Conservation (phyloP, 441 rosid genomes). For the Pelargonium citronellum region DNA sequence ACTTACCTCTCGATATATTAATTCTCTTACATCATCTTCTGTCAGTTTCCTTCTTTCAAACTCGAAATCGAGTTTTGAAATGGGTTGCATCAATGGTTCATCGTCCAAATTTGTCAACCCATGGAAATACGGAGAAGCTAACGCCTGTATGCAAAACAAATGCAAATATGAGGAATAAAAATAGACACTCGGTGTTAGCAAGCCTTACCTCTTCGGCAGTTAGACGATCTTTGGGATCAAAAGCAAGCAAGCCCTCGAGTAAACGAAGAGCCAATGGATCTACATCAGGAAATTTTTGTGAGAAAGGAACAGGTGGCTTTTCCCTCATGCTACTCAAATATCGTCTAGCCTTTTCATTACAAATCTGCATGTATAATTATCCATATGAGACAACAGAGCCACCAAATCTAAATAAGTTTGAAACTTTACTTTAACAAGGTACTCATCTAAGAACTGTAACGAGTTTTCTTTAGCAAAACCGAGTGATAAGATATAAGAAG, state of each 20-base stretch:
- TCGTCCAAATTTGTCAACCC: slow-evolving; percentile 82
- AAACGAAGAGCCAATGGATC: slow-evolving; percentile 82
- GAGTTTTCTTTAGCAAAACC: not conserved
- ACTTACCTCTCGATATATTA: slow-evolving; percentile 89
- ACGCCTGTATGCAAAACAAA: slow-evolving; percentile 47
- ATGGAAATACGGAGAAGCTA: slow-evolving; percentile 77
- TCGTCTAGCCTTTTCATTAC: slow-evolving; percentile 97
- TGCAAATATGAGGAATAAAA: not conserved
- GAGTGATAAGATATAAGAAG: not conserved
- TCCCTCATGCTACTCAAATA: slow-evolving; percentile 91
- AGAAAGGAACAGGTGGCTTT: slow-evolving; percentile 72
- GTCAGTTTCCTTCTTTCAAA: slow-evolving; percentile 88
- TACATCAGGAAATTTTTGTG: slow-evolving; percentile 72
- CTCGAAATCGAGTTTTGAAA: slow-evolving; percentile 93
- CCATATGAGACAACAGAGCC: slow-evolving; percentile 4
- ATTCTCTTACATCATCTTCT: slow-evolving; percentile 93
- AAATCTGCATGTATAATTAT: slow-evolving; percentile 48
- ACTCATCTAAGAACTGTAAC: too few species aligned
- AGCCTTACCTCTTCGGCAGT: slow-evolving; percentile 72
- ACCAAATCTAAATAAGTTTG: not conserved
- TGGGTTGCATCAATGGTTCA: slow-evolving; percentile 81
- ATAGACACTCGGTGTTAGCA: slow-evolving; percentile 12
- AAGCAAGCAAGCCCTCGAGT: slow-evolving; percentile 75
- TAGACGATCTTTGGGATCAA: slow-evolving; percentile 98
- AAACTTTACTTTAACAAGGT: too few species aligned